These are phyloP conservation scores for Acephala macrosclerotiorum DNA, from an alignment of 2,329 filamentous ascomycete genomes.

Conservation along the genomic window DNA sequence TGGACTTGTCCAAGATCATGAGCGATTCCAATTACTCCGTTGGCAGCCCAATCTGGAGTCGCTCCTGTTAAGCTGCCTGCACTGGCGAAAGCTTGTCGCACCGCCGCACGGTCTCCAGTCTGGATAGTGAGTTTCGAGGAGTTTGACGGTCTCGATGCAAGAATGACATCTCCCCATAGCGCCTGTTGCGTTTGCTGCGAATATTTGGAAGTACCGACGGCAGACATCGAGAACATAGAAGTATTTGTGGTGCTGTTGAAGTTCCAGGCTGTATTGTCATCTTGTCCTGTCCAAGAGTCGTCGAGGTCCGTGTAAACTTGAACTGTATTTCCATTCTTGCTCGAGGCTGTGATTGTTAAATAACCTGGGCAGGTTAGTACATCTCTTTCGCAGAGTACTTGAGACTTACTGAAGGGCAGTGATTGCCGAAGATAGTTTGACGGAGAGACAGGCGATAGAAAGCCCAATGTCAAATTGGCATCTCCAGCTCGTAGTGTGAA, in stretches of 20 bases:
- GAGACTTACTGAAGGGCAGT: slow-evolving; percentile 46
- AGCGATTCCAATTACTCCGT: slow-evolving; percentile 57
- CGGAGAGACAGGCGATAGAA: slow-evolving; percentile 46
- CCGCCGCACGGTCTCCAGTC: slow-evolving; percentile 39
- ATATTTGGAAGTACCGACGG: slow-evolving; percentile 15
- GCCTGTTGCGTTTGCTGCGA: slow-evolving; percentile 21
- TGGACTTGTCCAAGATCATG: slow-evolving; percentile 55
- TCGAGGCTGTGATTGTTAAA: slow-evolving; percentile 5
- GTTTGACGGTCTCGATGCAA: slow-evolving; percentile 17
- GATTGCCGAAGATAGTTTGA: slow-evolving; percentile 45
- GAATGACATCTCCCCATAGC: slow-evolving; percentile 24
- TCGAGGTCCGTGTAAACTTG: slow-evolving; percentile 47
- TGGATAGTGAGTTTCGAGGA: slow-evolving; percentile 18
- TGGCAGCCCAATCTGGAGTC: slow-evolving; percentile 53
- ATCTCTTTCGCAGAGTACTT: slow-evolving; percentile 34
- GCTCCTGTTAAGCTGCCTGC: slow-evolving; percentile 53
- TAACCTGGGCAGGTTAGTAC: slow-evolving; percentile 4
- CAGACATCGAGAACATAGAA: slow-evolving; percentile 23
- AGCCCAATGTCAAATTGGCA: slow-evolving; percentile 43
- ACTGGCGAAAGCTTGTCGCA: slow-evolving; percentile 54
- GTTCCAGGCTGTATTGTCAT: slow-evolving; percentile 22
- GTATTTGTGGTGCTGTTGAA: slow-evolving; percentile 18
- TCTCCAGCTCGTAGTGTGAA: slow-evolving; percentile 40
- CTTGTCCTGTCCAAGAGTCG: slow-evolving; percentile 45
- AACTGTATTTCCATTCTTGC: slow-evolving; percentile 24